These are phyloP conservation scores for Persicaria tinctoria DNA, from an alignment of 148 eudicot genomes.

Conservation along the genomic window DNA sequence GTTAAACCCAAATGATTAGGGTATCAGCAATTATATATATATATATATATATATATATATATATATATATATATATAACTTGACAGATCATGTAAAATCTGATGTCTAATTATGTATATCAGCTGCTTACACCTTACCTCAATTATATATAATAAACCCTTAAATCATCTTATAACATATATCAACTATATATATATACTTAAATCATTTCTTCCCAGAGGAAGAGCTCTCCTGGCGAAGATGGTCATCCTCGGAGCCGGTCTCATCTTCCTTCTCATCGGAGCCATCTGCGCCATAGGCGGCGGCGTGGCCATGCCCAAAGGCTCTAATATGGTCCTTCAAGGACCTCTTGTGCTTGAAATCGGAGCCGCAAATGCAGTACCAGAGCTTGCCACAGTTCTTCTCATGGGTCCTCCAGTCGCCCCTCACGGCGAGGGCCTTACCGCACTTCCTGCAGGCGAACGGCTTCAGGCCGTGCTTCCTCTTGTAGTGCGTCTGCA, in stretches of 20 bases:
- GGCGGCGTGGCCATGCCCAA: conserved; percentile 52
- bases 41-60: not conserved
- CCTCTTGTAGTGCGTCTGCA: conserved; percentile 63
- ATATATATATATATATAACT: not conserved
- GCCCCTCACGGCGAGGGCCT: conserved; percentile 59
- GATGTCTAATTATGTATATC: not conserved
- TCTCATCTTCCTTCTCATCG: conserved; percentile 44
- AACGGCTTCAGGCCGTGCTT: conserved; percentile 65
- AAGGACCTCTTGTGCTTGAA: conserved; percentile 68
- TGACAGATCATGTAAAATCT: too few species aligned
- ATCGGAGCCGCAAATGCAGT: conserved; percentile 61
- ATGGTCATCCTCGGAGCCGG: conserved; percentile 54
- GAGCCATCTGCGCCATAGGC: conserved; percentile 28
- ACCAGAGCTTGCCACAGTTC: conserved; percentile 72
- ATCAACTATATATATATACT: not conserved
- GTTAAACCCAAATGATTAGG: conserved; percentile 10
- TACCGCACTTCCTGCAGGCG: conserved; percentile 55
- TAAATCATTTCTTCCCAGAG: not conserved
- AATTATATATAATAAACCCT: not conserved
- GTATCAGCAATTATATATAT: not conserved
- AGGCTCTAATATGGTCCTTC: conserved; percentile 52
- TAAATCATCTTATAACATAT: too few species aligned
- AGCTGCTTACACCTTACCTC: not conserved
- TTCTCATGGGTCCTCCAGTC: conserved; percentile 75
- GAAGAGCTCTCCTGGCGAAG: conserved; percentile 13